These are phyloP conservation scores for Colletotrichum lentis DNA, from an alignment of 2,329 filamentous ascomycete genomes.

Conservation along the genomic window DNA sequence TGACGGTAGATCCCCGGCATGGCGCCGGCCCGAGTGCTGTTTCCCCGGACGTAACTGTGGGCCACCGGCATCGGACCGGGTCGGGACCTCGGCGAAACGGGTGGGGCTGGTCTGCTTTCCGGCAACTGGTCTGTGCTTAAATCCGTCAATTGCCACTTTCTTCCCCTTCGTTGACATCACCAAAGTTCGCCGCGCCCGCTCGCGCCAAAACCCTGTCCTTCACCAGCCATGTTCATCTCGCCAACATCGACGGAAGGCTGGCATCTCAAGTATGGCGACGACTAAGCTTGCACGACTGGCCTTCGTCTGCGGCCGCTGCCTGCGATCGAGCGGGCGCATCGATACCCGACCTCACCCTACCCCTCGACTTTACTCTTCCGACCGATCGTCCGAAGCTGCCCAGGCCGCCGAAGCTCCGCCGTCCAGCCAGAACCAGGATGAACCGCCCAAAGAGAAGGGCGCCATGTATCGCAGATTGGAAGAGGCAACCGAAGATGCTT, in stretches of 20 bases:
- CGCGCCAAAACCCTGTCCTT: neutral
- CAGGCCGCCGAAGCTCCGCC: slow-evolving; percentile 5
- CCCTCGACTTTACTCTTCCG: slow-evolving; percentile 27
- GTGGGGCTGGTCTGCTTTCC: neutral
- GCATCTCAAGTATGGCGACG: slow-evolving; percentile 30
- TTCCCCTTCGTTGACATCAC: slow-evolving; percentile 35
- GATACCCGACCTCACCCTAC: neutral
- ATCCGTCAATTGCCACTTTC: slow-evolving; percentile 33
- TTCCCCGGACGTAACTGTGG: neutral
- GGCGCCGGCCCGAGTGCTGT: neutral
- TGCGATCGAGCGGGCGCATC: neutral
- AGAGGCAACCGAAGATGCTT: slow-evolving; percentile 69
- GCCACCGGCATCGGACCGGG: neutral
- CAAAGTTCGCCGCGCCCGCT: slow-evolving; percentile 2
- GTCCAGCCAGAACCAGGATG: neutral
- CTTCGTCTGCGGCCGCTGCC: slow-evolving; percentile 12
- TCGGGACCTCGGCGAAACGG: neutral
- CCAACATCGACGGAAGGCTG: slow-evolving; percentile 7
- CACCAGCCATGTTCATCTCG: slow-evolving; percentile 9
- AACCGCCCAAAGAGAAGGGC: slow-evolving; percentile 43
- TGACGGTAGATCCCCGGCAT: neutral
- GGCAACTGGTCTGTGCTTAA: slow-evolving; percentile 32
- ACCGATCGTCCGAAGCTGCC: slow-evolving; percentile 23
- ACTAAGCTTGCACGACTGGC: slow-evolving; percentile 15
- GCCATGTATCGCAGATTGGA: slow-evolving; percentile 66